Evolutionary conservation across 2,329 filamentous ascomycete species (phyloP).

Genomic region (Nemania sp.): DNA sequence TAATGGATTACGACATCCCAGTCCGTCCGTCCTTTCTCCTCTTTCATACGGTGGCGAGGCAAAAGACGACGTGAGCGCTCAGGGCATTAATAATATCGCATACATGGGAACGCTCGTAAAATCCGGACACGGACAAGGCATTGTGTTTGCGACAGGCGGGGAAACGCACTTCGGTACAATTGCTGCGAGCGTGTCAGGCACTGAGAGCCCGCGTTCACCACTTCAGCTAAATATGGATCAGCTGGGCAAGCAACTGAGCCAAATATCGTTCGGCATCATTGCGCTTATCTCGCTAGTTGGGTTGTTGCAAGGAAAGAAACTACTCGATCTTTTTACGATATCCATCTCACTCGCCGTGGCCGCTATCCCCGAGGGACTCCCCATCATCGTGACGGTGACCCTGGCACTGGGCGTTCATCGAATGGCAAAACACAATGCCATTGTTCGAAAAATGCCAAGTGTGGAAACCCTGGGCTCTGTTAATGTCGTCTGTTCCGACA

Average conservation of each 20-base stretch:
- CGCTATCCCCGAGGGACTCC: conserved; percentile 93
- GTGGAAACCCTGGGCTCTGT: conserved; percentile 98
- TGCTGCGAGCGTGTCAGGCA: conserved; percentile 91
- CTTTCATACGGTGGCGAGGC: conserved; percentile 67
- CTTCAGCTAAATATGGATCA: conserved; percentile 97
- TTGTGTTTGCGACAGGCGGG: conserved; percentile 96
- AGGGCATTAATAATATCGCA: conserved; percentile 88
- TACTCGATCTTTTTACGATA: conserved; percentile 97
- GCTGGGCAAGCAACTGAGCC: conserved; percentile 95
- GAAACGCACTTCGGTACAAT: conserved; percentile 97
- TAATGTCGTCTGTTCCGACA: conserved; percentile 99
- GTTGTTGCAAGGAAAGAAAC: conserved; percentile 86
- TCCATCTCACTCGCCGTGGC: conserved; percentile 96
- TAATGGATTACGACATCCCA: conserved; percentile 53
- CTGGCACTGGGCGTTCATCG: conserved; percentile 93
- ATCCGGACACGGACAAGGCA: conserved; percentile 92
- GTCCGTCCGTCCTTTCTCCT: conserved; percentile 62
- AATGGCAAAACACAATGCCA: conserved; percentile 95
- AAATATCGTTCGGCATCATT: conserved; percentile 95
- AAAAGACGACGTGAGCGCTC: conserved; percentile 74
- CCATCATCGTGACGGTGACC: conserved; percentile 98
- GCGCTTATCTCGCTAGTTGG: conserved; percentile 92
- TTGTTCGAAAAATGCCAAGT: conserved; percentile 94
- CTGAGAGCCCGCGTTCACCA: conserved; percentile 93
- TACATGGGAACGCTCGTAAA: conserved; percentile 98